Base-by-base conservation (phyloP, 2,329 filamentous ascomycete genomes). In the Huntiella moniliformis region DNA sequence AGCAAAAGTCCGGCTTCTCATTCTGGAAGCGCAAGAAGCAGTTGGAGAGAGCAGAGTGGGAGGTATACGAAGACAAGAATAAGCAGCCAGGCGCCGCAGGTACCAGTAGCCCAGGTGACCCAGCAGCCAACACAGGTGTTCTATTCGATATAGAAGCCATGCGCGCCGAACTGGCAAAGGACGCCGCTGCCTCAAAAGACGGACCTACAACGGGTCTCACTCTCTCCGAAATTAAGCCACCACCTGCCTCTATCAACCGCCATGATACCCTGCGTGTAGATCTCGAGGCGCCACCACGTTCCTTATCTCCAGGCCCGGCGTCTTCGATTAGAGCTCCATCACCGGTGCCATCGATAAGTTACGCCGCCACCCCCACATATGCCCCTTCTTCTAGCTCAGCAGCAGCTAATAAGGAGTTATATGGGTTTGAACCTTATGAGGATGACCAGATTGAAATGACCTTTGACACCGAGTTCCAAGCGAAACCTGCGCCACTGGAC, bases 141-240 rank as follows among this genome's bases (percentile, higher is more conserved):
- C 68, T 98, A 39, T 98, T 98, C 56, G 91, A 98, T 56, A 76
- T 98, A 40, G 91, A 98, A 55, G 91, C 91, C 10, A 96, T 98
- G 52, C 73, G 84, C 42, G 79, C 84, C 7, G 83, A 92, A 55
- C 66, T 98, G 32, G 83, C 83, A 22, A 74, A 73, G 42, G 81
- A 88, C 51, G 65, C 95, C 17, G 87, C 88, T 39, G 84, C 87
- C 0, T 28, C 22, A 28, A 33, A 42, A 42, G 92, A 95, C 72
- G 28, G 37, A 13, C 35, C 42, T 2, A 34, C 33, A 5, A 35
- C n/a, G 3, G 15, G 28, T 6, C 15, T 42, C 32, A 41, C 15
- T 11, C 39, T 37, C 11, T 13, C 22, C 7, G 48, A 50, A 8
- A 47, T 50, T 22, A 45, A 42, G 5, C 48, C 48, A 10, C 48